These are phyloP conservation scores for Aristolochia fimbriata DNA, from an alignment of 164 flowering plant species.

Conservation along the genomic window DNA sequence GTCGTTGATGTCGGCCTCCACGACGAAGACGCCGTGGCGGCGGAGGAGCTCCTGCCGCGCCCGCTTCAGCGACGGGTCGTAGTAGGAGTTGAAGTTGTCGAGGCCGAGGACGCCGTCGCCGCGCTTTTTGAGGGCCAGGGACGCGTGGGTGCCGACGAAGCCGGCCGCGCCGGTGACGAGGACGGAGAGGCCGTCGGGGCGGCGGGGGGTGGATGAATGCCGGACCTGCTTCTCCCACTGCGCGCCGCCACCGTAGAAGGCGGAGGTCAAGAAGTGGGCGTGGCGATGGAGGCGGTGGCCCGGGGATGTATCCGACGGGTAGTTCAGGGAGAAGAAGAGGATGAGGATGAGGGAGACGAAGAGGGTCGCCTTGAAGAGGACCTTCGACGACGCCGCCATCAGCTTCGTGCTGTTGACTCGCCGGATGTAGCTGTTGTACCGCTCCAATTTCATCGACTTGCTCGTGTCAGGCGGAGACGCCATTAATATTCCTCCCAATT, in stretches of 20 bases:
- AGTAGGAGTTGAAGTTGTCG: constrained; percentile 82
- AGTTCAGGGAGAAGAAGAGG: constrained; percentile 63
- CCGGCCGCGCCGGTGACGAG: constrained; percentile 54
- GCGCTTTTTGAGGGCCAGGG: constrained; percentile 72
- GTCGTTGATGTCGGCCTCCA: constrained; percentile 77
- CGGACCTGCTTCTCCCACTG: constrained; percentile 52
- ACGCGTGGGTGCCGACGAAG: constrained; percentile 48
- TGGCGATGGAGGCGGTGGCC: constrained; percentile 20
- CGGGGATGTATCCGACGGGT: constrained; percentile 29
- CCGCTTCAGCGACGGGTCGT: constrained; percentile 68
- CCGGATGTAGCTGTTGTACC: constrained; percentile 75
- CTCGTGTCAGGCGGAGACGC: constrained; percentile 15
- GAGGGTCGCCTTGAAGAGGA: constrained; percentile 67
- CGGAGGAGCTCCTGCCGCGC: constrained; percentile 47
- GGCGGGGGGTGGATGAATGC: constrained; percentile 49
- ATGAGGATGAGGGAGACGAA: constrained; percentile 55
- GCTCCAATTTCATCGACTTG: constrained; percentile 66
- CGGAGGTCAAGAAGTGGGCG: constrained; percentile 33
- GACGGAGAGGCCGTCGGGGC: constrained; percentile 40
- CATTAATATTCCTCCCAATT: too few relatives aligned
- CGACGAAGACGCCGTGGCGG: constrained; percentile 56
- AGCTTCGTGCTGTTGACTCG: constrained; percentile 60
- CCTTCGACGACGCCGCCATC: constrained; percentile 70
- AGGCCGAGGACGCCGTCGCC: constrained; percentile 92
- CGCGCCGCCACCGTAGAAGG: constrained; percentile 29